phyloP scores from a whole-genome alignment of 768 basidiomycete species.

The Galerina sulciceps region DNA sequence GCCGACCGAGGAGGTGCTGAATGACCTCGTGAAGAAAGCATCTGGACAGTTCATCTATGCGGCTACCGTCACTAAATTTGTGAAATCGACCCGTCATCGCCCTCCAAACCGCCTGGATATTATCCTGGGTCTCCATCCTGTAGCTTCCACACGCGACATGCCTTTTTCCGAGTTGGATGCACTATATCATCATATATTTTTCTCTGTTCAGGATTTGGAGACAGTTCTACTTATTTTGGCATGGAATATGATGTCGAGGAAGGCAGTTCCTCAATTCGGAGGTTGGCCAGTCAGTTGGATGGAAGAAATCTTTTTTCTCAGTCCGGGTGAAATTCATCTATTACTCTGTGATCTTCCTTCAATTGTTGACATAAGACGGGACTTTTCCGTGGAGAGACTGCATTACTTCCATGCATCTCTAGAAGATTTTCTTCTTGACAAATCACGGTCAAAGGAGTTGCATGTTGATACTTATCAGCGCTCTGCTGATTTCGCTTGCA shows the following conservation, averaged over 20 bases:
- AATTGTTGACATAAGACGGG: too few relatives aligned
- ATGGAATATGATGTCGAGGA: not conserved
- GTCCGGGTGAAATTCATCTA: not conserved
- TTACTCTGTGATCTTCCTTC: constrained; percentile 4
- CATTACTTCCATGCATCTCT: constrained; percentile 8
- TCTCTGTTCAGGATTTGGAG: not conserved
- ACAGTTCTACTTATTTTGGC: not conserved
- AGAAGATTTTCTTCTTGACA: constrained; percentile 5
- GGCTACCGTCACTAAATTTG: constrained; percentile 9
- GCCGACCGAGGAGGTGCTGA: not conserved
- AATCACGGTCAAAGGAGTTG: not conserved
- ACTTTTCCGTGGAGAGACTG: not conserved
- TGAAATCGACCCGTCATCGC: not conserved
- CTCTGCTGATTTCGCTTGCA: not conserved
- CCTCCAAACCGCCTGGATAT: constrained; percentile 9
- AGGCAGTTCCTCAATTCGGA: not conserved
- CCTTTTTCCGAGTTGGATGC: constrained; percentile 13
- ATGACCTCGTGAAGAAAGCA: constrained; percentile 4
- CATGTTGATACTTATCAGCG: not conserved
- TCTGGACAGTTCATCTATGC: constrained; percentile 21
- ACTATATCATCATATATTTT: constrained; percentile 7
- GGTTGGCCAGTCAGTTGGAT: not conserved
- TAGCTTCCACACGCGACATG: not conserved
- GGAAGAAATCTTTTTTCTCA: constrained; percentile 4
- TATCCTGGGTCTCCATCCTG: not conserved